Base-by-base conservation (phyloP, 768 basidiomycete species). In the Russula dissimulans region DNA sequence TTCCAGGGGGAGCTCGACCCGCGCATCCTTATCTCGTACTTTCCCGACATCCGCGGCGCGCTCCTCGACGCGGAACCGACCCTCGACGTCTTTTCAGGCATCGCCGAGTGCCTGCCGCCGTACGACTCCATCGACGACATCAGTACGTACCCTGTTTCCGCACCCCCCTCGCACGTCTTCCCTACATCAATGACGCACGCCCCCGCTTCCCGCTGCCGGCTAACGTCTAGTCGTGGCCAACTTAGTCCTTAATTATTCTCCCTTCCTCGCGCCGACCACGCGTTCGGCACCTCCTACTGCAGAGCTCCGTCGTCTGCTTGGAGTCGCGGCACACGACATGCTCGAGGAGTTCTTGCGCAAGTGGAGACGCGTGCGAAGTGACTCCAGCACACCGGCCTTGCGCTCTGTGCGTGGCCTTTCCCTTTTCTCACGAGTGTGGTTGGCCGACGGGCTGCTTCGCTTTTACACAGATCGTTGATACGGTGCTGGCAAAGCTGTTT, bases 221-320 rank as follows among this genome's bases (percentile, higher is more conserved):
- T 89, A 82, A 87, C 76, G 62, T 74, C 69, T 76, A 94, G 93
- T 94, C 81, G 81, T 81, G 73, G 81, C 78, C 68, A 91, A 92
- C 80, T 77, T 95, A 89, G 89, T 91, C 79, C 81, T 82, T 78
- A 93, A 94, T 69, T 94, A 95, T 71, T 89, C 89, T 46, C 92
- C 93, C 15, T 87, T 94, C 74, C 80, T 95, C 66, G 72, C 82
- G 29, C 88, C 84, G 18, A 78, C 83, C 67, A 84, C 86, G 3
- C 80, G 79, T 31, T 75, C 79, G 22, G 85, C 91, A 6, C 84
- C 86, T 14, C 79, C 87, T 3, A 84, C 91, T 3, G 78, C 80
- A 18, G 87, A 87, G 67, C 76, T 94, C 58, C 76, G 81, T 50
- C 79, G 78, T 58, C 80, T 86, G 44, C 73, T 95, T 48, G 74